phyloP scores from a whole-genome alignment of 345 rosid species.

The Pugionium dolabratum region DNA sequence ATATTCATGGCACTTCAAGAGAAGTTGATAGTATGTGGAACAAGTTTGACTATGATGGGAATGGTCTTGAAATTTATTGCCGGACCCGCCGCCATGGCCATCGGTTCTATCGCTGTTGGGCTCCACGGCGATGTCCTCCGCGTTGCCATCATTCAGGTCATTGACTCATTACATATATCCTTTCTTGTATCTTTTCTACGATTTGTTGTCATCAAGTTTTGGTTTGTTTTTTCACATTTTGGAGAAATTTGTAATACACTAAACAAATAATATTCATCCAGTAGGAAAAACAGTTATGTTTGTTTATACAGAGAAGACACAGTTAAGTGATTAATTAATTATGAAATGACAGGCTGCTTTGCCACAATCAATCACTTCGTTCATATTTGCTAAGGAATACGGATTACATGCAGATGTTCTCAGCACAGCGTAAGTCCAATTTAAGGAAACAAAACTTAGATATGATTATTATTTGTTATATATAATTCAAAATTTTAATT shows the following conservation, averaged over 20 bases:
- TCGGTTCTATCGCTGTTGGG: constrained; percentile 63
- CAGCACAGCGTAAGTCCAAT: constrained; percentile 74
- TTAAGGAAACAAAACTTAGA: not conserved
- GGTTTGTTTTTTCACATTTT: not conserved
- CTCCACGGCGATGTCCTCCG: constrained; percentile 71
- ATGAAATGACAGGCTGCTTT: constrained; percentile 60
- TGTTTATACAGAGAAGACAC: too few relatives aligned
- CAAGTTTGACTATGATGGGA: constrained; percentile 51
- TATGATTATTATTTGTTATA: too few relatives aligned
- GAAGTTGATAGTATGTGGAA: constrained; percentile 73
- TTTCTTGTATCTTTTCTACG: not conserved
- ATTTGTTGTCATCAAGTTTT: constrained; percentile 4
- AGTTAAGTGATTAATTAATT: not conserved
- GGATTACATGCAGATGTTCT: constrained; percentile 73
- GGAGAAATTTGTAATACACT: not conserved
- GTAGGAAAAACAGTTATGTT: too few relatives aligned
- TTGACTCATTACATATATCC: not conserved
- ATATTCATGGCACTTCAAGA: constrained; percentile 85
- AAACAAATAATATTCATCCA: too few relatives aligned
- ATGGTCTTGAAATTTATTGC: constrained; percentile 68
- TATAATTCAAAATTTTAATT: not conserved
- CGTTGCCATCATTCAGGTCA: constrained; percentile 72
- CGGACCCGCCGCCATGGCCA: constrained; percentile 78
- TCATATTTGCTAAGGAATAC: constrained; percentile 75
- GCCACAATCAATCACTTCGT: constrained; percentile 75